Percentiles rank a stretch among this genome's conserved stretches.
Conservation (phyloP, 2,329 filamentous ascomycete genomes). For the Monilinia fructicola region DNA sequence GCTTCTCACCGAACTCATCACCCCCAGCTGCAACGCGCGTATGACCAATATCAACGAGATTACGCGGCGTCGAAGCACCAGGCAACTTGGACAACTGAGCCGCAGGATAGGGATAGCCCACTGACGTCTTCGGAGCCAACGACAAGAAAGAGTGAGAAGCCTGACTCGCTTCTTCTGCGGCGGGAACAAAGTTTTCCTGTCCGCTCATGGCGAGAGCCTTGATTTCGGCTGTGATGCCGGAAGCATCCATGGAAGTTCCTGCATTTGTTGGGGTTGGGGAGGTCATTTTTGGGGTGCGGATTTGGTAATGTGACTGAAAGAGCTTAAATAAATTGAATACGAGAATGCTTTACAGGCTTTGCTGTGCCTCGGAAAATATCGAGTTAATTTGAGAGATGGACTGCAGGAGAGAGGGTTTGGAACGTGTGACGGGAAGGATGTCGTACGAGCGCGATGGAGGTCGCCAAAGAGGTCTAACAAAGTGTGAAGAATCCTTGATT, state of each 20-base stretch:
- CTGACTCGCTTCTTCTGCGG: constrained; percentile 27
- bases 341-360: constrained; percentile 2
- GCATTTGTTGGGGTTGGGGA: constrained; percentile 17
- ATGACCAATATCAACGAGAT: constrained; percentile 26
- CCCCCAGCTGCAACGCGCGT: neutral
- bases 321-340: constrained; percentile 15
- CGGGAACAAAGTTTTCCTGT: constrained; percentile 30
- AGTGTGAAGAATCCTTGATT: neutral
- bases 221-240: constrained; percentile 21
- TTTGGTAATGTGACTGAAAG: constrained; percentile 19
- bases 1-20: constrained; percentile 28
- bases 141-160: constrained; percentile 33
- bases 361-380: neutral
- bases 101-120: constrained; percentile 36
- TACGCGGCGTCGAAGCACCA: constrained; percentile 18
- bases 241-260: constrained; percentile 7
- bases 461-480: constrained; percentile 17
- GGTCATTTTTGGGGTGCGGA: constrained; percentile 17
- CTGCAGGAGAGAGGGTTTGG: neutral
- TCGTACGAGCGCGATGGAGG: constrained; percentile 8
- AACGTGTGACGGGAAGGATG: constrained; percentile 18
- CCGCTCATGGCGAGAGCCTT: constrained; percentile 25
- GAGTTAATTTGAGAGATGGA: neutral
- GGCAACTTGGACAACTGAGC: neutral
- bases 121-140: constrained; percentile 35